These are phyloP conservation scores for Cladosporium sphaerospermum DNA, from an alignment of 2,329 filamentous ascomycete genomes.

Conservation along the genomic window DNA sequence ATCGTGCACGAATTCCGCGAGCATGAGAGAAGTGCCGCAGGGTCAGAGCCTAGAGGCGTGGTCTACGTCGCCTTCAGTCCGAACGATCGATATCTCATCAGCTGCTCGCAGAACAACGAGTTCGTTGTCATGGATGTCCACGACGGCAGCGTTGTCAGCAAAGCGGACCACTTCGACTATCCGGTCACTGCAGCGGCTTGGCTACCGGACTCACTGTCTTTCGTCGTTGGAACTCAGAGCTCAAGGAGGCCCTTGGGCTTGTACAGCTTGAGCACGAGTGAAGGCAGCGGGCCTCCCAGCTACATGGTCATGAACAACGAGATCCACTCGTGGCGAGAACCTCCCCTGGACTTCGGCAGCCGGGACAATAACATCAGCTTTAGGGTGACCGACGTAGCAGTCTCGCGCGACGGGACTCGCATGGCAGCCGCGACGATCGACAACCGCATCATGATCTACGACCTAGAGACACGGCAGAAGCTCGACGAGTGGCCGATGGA, in stretches of 20 bases:
- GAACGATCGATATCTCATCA: conserved; percentile 78
- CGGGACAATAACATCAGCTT: conserved; percentile 49
- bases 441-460: conserved; percentile 71
- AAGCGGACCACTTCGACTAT: conserved; percentile 66
- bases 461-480: conserved; percentile 57
- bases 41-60: conserved; percentile 47
- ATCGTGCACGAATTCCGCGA: conserved; percentile 46
- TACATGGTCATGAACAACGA: conserved; percentile 22
- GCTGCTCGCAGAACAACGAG: conserved; percentile 52
- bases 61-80: conserved; percentile 87
- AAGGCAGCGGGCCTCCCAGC: not conserved
- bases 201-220: conserved; percentile 68
- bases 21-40: conserved; percentile 20
- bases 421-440: conserved; percentile 72
- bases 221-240: conserved; percentile 75
- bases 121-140: conserved; percentile 28
- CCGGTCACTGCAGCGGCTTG: conserved; percentile 88
- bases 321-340: conserved; percentile 37
- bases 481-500: conserved; percentile 61
- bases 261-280: conserved; percentile 23
- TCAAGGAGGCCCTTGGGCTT: conserved; percentile 60
- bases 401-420: conserved; percentile 72
- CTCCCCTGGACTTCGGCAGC: conserved; percentile 32
- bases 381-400: conserved; percentile 76
- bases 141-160: conserved; percentile 54